These are phyloP conservation scores for Pleodorina starrii DNA, from an alignment of 139 green algal genomes.

Conservation along the genomic window DNA sequence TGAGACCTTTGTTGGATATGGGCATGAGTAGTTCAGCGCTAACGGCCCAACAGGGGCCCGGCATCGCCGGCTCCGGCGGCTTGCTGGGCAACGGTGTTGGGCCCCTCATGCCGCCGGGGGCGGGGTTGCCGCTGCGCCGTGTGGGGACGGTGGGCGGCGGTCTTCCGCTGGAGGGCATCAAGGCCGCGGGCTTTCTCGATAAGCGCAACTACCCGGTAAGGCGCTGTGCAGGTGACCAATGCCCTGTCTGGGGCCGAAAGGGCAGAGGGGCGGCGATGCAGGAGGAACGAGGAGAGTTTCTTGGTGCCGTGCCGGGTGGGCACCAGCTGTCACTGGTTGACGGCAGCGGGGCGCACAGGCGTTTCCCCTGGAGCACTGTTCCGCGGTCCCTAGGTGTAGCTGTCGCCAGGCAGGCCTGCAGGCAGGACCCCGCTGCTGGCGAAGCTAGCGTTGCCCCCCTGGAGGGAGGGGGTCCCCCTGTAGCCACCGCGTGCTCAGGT, in stretches of 20 bases:
- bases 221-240: conserved; percentile 33
- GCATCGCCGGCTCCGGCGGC: not conserved
- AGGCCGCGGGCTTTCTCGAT: conserved; percentile 49
- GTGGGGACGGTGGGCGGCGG: conserved; percentile 9
- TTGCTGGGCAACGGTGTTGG: not conserved
- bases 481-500: no score
- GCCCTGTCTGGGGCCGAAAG: no score
- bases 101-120: not conserved
- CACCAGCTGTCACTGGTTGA: no score
- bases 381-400: no score
- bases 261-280: conserved; percentile 51
- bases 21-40: not conserved
- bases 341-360: no score
- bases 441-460: no score
- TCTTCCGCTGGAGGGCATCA: conserved; percentile 71
- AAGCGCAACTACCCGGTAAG: conserved; percentile 52
- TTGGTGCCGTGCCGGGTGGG: no score
- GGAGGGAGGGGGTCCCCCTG: no score
- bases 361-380: no score
- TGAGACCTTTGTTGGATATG: not conserved
- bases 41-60: not conserved
- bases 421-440: no score
- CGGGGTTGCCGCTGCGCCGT: not conserved
- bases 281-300: no score
- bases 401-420: no score